Base-by-base conservation (phyloP, 768 basidiomycete species). In the Postia placenta region DNA sequence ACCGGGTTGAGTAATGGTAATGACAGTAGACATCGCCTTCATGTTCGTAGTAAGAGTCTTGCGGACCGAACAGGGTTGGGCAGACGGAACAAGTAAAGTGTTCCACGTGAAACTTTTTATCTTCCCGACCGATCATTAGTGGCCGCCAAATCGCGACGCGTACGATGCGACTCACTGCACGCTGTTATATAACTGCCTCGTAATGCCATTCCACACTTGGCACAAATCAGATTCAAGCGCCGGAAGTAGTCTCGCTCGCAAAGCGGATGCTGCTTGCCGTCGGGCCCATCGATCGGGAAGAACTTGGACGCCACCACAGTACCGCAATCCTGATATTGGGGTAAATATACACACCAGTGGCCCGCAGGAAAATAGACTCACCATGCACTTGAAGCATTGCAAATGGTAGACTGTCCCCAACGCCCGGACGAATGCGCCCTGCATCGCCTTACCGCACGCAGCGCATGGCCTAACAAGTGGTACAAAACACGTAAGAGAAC, bases 21-120 rank as follows among this genome's bases (percentile, higher is more conserved):
- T 99, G 96, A 64, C 96, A 99, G 67, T 88, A 99, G 22, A 98
- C 96, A 62, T 93, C 85, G n/a, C 87, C 89, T 56, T 91, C 89
- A 63, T 98, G 96, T 66, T 99, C 96, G 65, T 99, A 99, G 70
- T 99, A 99, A 45, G 93, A 96, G 69, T 98, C 96, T 63, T 95
- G 91, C 3, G 95, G 93, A 5, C 96, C 96, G 62, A 99, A 98
- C 35, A 97, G 78, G 12, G 88, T 94, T 42, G 95, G 79, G 69
- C 96, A 98, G 50, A 94, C 83, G 4, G 93, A 95, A 71, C 96
- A 99, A 42, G 94, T 96, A 66, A 99, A 99, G 66, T 98, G 96
- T 70, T 99, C 96, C 57, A 98, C 94, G 67, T 99, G 95, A 69
- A 85, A 99, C 69, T 99, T 99, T 76, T 93, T 92, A 74, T 87